These are phyloP conservation scores for Xerocomus minutiporus DNA, from an alignment of 1,284 basidiomycete species.

Conservation along the genomic window DNA sequence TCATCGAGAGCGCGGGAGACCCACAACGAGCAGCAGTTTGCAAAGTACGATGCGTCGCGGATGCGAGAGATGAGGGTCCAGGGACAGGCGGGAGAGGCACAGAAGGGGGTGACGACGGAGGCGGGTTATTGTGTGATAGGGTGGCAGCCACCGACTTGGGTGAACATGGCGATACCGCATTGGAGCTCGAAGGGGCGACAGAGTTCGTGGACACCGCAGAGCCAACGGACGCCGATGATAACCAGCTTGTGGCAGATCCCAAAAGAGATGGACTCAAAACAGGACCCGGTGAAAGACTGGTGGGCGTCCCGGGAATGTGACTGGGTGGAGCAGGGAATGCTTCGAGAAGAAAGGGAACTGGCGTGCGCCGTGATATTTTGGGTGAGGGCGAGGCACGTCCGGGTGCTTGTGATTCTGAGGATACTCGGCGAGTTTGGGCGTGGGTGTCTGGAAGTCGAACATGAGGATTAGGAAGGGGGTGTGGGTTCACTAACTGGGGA, in stretches of 20 bases:
- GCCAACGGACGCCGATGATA: slow-evolving; percentile 4
- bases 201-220: slow-evolving; percentile 3
- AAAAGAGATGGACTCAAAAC: slow-evolving; percentile 16
- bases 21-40: slow-evolving; percentile 15
- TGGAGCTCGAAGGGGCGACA: not conserved
- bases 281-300: slow-evolving; percentile 4
- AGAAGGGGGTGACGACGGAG: slow-evolving; percentile 29
- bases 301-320: slow-evolving; percentile 29
- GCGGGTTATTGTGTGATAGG: slow-evolving; percentile 21
- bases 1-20: slow-evolving; percentile 21
- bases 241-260: slow-evolving; percentile 8
- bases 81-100: slow-evolving; percentile 32
- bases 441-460: slow-evolving; percentile 12
- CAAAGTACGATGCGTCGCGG: slow-evolving; percentile 14
- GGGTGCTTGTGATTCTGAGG: slow-evolving; percentile 25
- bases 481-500: not conserved
- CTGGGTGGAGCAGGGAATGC: slow-evolving; percentile 31
- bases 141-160: slow-evolving; percentile 7
- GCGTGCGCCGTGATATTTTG: slow-evolving; percentile 31
- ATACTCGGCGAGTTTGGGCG: slow-evolving; percentile 19
- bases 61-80: slow-evolving; percentile 20
- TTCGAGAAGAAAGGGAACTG: slow-evolving; percentile 31
- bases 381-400: slow-evolving; percentile 28
- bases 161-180: slow-evolving; percentile 11
- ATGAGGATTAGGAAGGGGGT: slow-evolving; percentile 15